phyloP scores from a whole-genome alignment of 202 grass and related monocot genomes.

The Carex arenaria region DNA sequence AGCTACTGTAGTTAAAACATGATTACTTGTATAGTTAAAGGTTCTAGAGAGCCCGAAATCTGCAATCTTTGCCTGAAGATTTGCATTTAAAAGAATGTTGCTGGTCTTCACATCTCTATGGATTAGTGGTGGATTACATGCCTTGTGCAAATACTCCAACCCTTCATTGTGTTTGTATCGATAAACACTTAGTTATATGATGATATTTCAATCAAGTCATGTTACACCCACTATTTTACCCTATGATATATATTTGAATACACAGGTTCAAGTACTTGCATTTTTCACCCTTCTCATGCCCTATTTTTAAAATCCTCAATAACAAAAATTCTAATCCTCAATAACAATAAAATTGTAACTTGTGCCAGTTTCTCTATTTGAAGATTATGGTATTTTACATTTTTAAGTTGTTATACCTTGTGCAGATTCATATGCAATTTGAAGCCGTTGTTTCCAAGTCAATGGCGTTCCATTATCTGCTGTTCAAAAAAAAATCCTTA shows the following conservation, averaged over 20 bases:
- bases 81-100: conserved; percentile 46
- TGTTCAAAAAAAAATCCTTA: neutral
- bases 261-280: neutral
- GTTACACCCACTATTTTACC: neutral
- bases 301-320: neutral
- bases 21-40: conserved; percentile 16
- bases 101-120: conserved; percentile 42
- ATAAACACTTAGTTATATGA: neutral
- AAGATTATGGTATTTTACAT: no score
- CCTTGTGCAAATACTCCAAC: conserved; percentile 51
- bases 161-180: conserved; percentile 20
- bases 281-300: neutral
- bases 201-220: neutral
- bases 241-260: neutral
- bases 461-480: neutral
- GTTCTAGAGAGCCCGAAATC: conserved; percentile 46
- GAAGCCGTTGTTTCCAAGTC: conserved; percentile 27
- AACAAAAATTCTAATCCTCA: neutral
- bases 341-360: neutral
- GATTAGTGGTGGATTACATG: conserved; percentile 8
- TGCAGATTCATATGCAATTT: conserved; percentile 35
- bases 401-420: neutral
- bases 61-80: conserved; percentile 42
- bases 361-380: no score
- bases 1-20: conserved; percentile 27